Percentiles rank a stretch among this genome's conserved stretches.
These are phyloP conservation scores for Skeletonema costatum DNA, from an alignment of 108 stramenopile species.

Conservation along the genomic window DNA sequence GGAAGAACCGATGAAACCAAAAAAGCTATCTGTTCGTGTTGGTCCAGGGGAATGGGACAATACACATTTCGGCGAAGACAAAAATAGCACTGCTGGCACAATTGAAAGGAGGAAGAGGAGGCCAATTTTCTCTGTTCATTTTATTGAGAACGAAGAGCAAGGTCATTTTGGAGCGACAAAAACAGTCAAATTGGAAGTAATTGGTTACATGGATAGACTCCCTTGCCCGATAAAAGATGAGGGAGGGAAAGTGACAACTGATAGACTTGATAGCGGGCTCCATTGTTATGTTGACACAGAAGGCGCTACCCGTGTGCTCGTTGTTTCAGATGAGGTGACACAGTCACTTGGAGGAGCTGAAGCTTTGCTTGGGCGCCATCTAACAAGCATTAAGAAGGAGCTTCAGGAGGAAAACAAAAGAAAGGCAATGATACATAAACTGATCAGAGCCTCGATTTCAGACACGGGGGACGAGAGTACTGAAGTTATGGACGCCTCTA, in stretches of 20 bases:
- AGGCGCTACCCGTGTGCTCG: slow-evolving; percentile 80
- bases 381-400: slow-evolving; percentile 54
- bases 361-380: slow-evolving; percentile 47
- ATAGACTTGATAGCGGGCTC: slow-evolving; percentile 30
- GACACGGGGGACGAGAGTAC: background rate
- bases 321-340: slow-evolving; percentile 65
- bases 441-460: slow-evolving; percentile 19
- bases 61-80: slow-evolving; percentile 3
- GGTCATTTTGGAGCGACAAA: slow-evolving; percentile 68
- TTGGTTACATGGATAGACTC: slow-evolving; percentile 70
- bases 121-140: slow-evolving; percentile 54
- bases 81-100: background rate
- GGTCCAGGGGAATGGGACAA: slow-evolving; percentile 42
- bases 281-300: slow-evolving; percentile 79
- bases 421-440: slow-evolving; percentile 24
- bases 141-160: slow-evolving; percentile 74
- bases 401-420: slow-evolving; percentile 48
- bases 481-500: background rate
- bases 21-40: slow-evolving; percentile 80
- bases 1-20: slow-evolving; percentile 89
- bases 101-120: slow-evolving; percentile 12
- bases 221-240: slow-evolving; percentile 52
- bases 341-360: slow-evolving; percentile 43
- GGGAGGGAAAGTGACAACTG: slow-evolving; percentile 3
- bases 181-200: slow-evolving; percentile 86